These are phyloP conservation scores for Zygosaccharomyces bailii DNA, from an alignment of 805 yeast genomes.

Conservation along the genomic window DNA sequence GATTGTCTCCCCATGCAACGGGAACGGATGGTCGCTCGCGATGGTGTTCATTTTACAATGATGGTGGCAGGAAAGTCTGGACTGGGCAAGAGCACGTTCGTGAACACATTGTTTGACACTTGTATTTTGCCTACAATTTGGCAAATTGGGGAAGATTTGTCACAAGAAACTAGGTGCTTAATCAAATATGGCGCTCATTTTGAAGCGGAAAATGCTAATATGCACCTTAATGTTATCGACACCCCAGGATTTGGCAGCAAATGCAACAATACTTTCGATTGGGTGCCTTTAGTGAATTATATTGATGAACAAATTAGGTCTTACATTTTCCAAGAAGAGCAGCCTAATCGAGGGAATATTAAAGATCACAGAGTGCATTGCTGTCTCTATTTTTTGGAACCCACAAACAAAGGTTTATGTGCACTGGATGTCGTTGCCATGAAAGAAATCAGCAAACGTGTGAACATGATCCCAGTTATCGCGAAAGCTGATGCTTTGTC, in stretches of 20 bases:
- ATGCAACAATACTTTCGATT: constrained; percentile 60
- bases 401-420: constrained; percentile 57
- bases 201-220: constrained; percentile 54
- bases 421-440: constrained; percentile 70
- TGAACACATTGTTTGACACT: constrained; percentile 73
- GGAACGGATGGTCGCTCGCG: constrained; percentile 37
- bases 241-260: constrained; percentile 76
- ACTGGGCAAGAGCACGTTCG: constrained; percentile 75
- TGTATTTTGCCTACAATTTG: constrained; percentile 38
- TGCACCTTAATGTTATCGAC: constrained; percentile 63
- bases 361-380: constrained; percentile 75
- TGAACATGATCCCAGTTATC: constrained; percentile 77
- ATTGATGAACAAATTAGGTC: constrained; percentile 76
- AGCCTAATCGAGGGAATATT: constrained; percentile 54
- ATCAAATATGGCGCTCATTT: constrained; percentile 46
- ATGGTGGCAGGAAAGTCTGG: constrained; percentile 89
- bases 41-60: constrained; percentile 73
- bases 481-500: constrained; percentile 78
- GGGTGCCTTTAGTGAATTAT: constrained; percentile 66
- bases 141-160: constrained; percentile 42
- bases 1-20: constrained; percentile 31
- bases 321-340: constrained; percentile 72
- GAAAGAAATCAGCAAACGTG: constrained; percentile 65
- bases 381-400: constrained; percentile 77
- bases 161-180: constrained; percentile 26